phyloP scores from a whole-genome alignment of 148 eudicot genomes.

The Arbutus unedo region DNA sequence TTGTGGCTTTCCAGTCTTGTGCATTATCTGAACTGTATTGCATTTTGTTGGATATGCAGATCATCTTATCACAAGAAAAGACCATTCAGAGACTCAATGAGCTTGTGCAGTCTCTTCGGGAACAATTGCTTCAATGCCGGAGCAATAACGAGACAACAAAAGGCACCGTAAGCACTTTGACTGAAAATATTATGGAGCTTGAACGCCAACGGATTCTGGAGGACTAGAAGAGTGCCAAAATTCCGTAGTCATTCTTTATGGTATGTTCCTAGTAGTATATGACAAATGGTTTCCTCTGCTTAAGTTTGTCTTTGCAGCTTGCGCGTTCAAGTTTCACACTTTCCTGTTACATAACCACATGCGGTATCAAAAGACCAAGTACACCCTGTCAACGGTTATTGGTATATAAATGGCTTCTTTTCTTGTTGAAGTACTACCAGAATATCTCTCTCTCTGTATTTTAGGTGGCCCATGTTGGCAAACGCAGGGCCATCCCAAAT shows the following conservation, averaged over 20 bases:
- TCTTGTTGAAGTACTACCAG: not conserved
- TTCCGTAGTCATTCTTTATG: not conserved
- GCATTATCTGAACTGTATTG: not conserved
- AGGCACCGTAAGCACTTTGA: slow-evolving; percentile 40
- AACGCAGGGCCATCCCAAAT: not conserved
- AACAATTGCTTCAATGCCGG: slow-evolving; percentile 60
- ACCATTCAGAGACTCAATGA: slow-evolving; percentile 80
- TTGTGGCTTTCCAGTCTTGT: not conserved
- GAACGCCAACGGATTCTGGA: slow-evolving; percentile 62
- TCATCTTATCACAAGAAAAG: slow-evolving; percentile 89
- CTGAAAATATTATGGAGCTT: slow-evolving; percentile 57
- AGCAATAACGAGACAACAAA: slow-evolving; percentile 49
- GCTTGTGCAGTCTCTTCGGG: slow-evolving; percentile 62
- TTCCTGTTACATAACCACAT: not conserved
- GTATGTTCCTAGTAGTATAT: slow-evolving; percentile 5
- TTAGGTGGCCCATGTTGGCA: not conserved
- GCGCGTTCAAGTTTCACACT: not conserved
- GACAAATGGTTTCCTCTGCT: not conserved
- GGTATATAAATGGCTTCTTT: not conserved
- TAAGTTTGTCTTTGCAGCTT: slow-evolving; percentile 9
- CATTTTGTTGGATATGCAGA: slow-evolving; percentile 37
- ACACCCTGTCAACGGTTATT: not conserved
- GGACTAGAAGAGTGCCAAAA: slow-evolving; percentile 34
- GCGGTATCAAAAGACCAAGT: not conserved
- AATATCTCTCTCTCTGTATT: not conserved